phyloP scores from a whole-genome alignment of 148 eudicot species.

The Silene conica region DNA sequence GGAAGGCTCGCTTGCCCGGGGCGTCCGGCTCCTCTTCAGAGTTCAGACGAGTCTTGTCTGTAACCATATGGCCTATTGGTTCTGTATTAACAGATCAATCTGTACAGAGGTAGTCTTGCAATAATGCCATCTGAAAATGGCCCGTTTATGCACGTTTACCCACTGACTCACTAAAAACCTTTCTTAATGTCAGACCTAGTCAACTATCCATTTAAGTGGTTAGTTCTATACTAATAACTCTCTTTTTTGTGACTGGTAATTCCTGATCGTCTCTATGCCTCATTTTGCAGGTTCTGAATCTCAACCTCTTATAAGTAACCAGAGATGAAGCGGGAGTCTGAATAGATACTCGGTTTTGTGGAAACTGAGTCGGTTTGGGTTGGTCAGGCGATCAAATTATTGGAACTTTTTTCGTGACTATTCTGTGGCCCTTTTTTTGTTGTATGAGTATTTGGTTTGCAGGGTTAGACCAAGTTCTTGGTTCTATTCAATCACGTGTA shows the following conservation, averaged over 20 bases:
- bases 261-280: background rate
- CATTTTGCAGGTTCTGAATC: constrained; percentile 41
- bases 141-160: too few species aligned
- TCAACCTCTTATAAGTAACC: constrained; percentile 48
- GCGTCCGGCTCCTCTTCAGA: too few species aligned
- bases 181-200: too few species aligned
- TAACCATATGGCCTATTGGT: too few species aligned
- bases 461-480: constrained; percentile 6
- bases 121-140: too few species aligned
- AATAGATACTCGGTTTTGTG: background rate
- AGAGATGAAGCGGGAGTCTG: constrained; percentile 24
- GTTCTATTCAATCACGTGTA: background rate
- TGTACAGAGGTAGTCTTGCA: too few species aligned
- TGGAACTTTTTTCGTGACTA: background rate
- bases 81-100: too few species aligned
- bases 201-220: too few species aligned
- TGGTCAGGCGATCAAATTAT: background rate
- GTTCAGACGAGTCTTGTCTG: too few species aligned
- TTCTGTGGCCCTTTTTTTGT: constrained; percentile 8
- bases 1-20: too few species aligned
- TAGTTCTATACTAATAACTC: background rate
- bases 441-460: constrained; percentile 14
- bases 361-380: background rate
- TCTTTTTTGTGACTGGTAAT: background rate
- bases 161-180: too few species aligned